Evolutionary conservation across 352 stramenopile species (phyloP), one percentile per base, ranked within the genome.

Genomic region (Pseudoperonospora humuli): DNA sequence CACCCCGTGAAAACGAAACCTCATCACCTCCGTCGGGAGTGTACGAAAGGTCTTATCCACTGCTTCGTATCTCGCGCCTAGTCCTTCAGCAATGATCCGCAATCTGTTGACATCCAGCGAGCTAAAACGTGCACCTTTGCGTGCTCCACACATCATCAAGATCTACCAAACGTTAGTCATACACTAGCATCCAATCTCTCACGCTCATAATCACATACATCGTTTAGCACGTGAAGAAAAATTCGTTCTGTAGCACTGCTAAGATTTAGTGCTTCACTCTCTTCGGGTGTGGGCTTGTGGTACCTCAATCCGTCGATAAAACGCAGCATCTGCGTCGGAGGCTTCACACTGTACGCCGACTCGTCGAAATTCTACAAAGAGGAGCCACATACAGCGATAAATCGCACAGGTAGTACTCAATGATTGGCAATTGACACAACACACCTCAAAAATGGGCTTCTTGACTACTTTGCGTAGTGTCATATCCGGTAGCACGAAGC

Each of bases 281-380:
- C 81, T 19, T 81, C 65, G 3, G 60, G 31, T n/a, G 78, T 90
- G 5, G 81, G 81, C 21, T 86, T 87, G 52, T 93, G 81, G 45
- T 87, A 93, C n/a, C 81, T 75, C 45, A 93, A 54, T 6, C 64
- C 67, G 45, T 93, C 81, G 32, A 93, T 71, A 33, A 89, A 75
- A 40, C 81, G 78, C 70, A 93, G 69, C 67, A 84, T 82, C 44
- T 86, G 74, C 45, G 75, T 84, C 44, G 81, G 75, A 14, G 77
- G 50, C 37, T 84, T 85, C 19, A 88, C 70, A 36, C 69, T 39
- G 21, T 77, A 85, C 19, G 70, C 77, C n/a, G 57, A 51, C 10
- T 88, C 74, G 24, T 86, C 69, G 32, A 89, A 82, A 39, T 83
- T 84, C 78, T 93, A 32, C 19, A 19, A 24, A 14, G 33, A 28